Percentiles rank a stretch among this genome's conserved stretches.
Conservation (phyloP, 164 flowering plant species). For the Malania oleifera region DNA sequence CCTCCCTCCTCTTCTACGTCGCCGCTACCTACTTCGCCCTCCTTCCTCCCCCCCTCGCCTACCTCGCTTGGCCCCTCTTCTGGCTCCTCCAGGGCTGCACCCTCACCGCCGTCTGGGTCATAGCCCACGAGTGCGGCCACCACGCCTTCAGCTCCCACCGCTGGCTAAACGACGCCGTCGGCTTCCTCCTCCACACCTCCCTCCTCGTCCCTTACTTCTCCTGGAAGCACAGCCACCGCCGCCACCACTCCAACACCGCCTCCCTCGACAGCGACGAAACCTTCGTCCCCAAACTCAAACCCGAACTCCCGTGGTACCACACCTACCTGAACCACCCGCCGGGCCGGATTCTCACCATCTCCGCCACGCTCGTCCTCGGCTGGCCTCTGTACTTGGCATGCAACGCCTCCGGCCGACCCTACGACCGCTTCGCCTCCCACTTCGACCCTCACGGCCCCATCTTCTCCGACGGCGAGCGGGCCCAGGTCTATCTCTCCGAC, state of each 20-base stretch:
- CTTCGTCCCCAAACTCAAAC: conserved; percentile 70
- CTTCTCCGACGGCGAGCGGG: conserved; percentile 57
- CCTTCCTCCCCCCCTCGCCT: conserved; percentile 44
- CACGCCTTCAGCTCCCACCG: conserved; percentile 83
- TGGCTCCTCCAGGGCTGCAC: conserved; percentile 65
- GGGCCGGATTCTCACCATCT: conserved; percentile 51
- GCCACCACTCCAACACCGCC: conserved; percentile 85
- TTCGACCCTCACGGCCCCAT: conserved; percentile 74
- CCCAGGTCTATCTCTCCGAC: conserved; percentile 61
- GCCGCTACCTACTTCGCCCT: conserved; percentile 48
- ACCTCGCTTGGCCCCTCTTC: conserved; percentile 65
- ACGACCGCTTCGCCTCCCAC: conserved; percentile 77
- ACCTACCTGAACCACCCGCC: conserved; percentile 70
- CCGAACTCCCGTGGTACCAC: conserved; percentile 43
- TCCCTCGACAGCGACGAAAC: conserved; percentile 76
- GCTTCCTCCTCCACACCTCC: conserved; percentile 63
- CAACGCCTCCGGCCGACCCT: conserved; percentile 74
- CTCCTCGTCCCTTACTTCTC: conserved; percentile 89
- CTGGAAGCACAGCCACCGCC: conserved; percentile 87
- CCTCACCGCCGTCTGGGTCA: conserved; percentile 80
- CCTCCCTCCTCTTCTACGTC: conserved; percentile 39
- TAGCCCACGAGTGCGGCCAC: conserved; percentile 94
- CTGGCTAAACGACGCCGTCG: conserved; percentile 84
- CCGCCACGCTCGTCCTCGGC: conserved; percentile 50
- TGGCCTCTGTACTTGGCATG: conserved; percentile 76